Percentiles rank a stretch among this genome's conserved stretches.
phyloP scores from a whole-genome alignment of 2,329 filamentous ascomycete species.

The Magnaporthiopsis incrustans region DNA sequence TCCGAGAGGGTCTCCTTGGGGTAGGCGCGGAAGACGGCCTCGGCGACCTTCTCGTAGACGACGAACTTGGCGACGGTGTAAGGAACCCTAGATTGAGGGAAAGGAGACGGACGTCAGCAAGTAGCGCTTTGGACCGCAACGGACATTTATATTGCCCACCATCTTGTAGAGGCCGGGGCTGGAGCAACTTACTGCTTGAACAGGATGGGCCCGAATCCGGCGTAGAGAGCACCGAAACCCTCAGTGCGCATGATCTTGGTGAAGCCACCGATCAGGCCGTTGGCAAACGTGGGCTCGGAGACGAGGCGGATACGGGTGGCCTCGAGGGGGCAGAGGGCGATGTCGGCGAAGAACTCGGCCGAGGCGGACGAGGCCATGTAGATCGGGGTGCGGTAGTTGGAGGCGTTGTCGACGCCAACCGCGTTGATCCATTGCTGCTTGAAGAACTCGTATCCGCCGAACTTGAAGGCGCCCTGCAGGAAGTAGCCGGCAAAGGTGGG shows the following conservation, averaged over 20 bases:
- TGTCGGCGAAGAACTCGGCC: constrained; percentile 57
- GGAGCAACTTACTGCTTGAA: constrained; percentile 59
- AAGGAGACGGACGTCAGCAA: constrained; percentile 11
- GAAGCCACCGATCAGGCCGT: constrained; percentile 63
- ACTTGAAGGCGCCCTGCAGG: constrained; percentile 81
- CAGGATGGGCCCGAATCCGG: constrained; percentile 70
- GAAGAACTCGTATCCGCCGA: constrained; percentile 84
- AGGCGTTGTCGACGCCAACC: constrained; percentile 61
- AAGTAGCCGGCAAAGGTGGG: constrained; percentile 77
- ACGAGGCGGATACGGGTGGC: constrained; percentile 81
- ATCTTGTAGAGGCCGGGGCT: not conserved
- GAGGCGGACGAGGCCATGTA: constrained; percentile 57
- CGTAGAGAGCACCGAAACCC: constrained; percentile 73
- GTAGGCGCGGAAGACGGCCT: constrained; percentile 54
- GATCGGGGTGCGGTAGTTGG: constrained; percentile 63
- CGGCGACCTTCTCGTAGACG: constrained; percentile 74
- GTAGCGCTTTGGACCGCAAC: not conserved
- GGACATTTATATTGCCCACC: too few species aligned
- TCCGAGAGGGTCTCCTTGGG: constrained; percentile 60
- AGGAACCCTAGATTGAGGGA: constrained; percentile 48
- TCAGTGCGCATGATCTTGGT: constrained; percentile 66
- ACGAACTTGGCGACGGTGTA: constrained; percentile 89
- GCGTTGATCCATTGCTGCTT: constrained; percentile 73
- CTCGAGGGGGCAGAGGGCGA: constrained; percentile 76
- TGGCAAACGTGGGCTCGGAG: constrained; percentile 68